Evolutionary conservation across 352 stramenopile species (phyloP).

Genomic region (Blastocystis sp.): DNA sequence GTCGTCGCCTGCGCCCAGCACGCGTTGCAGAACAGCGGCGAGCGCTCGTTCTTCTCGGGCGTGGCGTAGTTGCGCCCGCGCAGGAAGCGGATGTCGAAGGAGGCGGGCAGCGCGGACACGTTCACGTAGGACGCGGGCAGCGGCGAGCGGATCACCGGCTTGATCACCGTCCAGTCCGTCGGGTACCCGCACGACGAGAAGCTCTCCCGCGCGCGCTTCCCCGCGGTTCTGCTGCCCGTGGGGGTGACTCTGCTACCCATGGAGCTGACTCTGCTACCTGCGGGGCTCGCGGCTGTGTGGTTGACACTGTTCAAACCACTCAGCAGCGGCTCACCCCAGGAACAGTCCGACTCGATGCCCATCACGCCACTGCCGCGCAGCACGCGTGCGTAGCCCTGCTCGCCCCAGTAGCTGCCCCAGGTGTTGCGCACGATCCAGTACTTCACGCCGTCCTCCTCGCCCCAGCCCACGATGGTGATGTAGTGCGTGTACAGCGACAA

Average conservation of each 20-base stretch:
- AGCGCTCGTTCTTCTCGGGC: conserved; percentile 94
- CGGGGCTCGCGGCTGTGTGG: neutral
- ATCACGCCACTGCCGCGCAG: conserved; percentile 84
- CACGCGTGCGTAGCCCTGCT: conserved; percentile 86
- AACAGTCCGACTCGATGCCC: conserved; percentile 84
- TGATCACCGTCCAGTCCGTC: conserved; percentile 38
- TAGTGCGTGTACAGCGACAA: conserved; percentile 80
- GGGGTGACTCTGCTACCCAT: neutral
- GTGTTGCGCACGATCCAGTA: conserved; percentile 88
- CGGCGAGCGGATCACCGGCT: conserved; percentile 70
- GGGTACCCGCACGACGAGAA: conserved; percentile 86
- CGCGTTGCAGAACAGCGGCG: conserved; percentile 85
- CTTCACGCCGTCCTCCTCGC: conserved; percentile 35
- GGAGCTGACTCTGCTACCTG: too few species aligned
- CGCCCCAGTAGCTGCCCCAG: conserved; percentile 86
- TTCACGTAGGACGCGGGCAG: conserved; percentile 79
- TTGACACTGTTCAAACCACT: neutral
- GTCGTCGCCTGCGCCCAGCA: conserved; percentile 80
- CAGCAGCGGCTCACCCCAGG: conserved; percentile 79
- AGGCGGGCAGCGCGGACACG: conserved; percentile 80
- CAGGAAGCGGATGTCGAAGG: conserved; percentile 82
- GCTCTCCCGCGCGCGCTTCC: conserved; percentile 70
- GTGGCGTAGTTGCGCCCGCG: conserved; percentile 88
- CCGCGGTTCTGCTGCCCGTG: neutral
- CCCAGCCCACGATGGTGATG: conserved; percentile 85